A percentile compares a stretch with the other conserved stretches of the same genome.
Evolutionary conservation across 768 basidiomycete genomes (phyloP).

Genomic region (Auricularia sp.): DNA sequence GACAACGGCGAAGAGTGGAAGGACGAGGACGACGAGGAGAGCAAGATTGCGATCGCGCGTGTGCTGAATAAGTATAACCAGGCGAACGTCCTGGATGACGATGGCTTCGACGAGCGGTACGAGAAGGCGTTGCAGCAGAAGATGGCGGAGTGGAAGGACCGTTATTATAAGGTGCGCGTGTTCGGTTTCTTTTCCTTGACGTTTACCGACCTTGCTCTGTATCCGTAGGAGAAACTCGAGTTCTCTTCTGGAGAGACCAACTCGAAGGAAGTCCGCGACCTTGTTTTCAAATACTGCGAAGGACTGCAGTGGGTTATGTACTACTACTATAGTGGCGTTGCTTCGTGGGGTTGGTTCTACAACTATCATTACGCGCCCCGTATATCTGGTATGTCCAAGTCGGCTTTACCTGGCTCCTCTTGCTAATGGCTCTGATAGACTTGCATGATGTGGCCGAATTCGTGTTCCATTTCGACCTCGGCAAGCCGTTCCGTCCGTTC

Average conservation of each 20-base stretch:
- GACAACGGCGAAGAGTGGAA: slow-evolving; percentile 28
- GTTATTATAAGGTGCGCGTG: slow-evolving; percentile 69
- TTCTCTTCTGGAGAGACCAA: slow-evolving; percentile 55
- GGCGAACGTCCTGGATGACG: slow-evolving; percentile 65
- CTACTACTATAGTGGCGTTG: slow-evolving; percentile 95
- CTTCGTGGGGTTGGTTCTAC: slow-evolving; percentile 99
- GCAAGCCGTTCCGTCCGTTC: slow-evolving; percentile 83
- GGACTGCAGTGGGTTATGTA: slow-evolving; percentile 99
- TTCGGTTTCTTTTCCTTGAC: too few species aligned
- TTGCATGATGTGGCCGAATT: slow-evolving; percentile 57
- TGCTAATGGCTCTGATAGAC: slow-evolving; percentile 29
- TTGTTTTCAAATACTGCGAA: slow-evolving; percentile 78
- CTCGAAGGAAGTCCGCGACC: slow-evolving; percentile 52
- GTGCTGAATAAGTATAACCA: slow-evolving; percentile 83
- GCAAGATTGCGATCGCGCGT: slow-evolving; percentile 61
- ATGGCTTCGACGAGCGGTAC: slow-evolving; percentile 70
- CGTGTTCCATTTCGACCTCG: slow-evolving; percentile 79
- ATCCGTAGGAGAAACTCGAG: slow-evolving; percentile 68
- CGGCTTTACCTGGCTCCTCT: background rate
- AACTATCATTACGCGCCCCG: slow-evolving; percentile 96
- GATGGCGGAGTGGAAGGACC: slow-evolving; percentile 87
- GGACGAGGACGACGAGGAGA: slow-evolving; percentile 61
- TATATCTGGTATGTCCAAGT: slow-evolving; percentile 63
- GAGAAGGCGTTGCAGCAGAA: slow-evolving; percentile 66
- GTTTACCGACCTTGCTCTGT: too few species aligned